Conservation (phyloP, 2,329 filamentous ascomycete genomes). For the Pestalotiopsis sp. region DNA sequence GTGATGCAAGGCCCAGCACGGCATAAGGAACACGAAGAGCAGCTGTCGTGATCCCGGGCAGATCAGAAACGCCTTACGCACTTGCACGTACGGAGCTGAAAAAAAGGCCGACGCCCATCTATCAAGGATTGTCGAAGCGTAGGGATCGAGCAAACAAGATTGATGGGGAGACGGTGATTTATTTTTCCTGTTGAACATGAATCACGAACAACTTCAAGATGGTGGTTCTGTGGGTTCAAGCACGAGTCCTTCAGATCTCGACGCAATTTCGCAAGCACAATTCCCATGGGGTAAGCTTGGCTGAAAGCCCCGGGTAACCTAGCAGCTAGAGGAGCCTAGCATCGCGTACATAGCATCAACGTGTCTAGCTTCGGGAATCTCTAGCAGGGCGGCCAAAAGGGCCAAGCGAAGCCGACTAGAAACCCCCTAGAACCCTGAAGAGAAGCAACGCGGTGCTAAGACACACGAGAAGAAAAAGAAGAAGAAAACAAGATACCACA, state of each 20-base stretch:
- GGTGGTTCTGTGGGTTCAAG: slow-evolving; percentile 8
- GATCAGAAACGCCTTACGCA: slow-evolving; percentile 9
- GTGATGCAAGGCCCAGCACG: neutral
- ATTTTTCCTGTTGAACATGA: neutral
- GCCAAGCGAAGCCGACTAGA: slow-evolving; percentile 2
- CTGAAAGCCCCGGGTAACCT: neutral
- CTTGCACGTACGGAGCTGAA: neutral
- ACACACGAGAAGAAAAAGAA: neutral
- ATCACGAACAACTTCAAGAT: neutral
- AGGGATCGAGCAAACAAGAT: slow-evolving; percentile 1
- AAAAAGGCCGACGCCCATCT: no score
- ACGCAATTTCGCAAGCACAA: slow-evolving; percentile 9
- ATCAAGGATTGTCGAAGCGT: neutral
- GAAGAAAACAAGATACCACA: neutral
- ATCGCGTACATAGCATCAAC: neutral
- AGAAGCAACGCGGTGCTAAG: neutral
- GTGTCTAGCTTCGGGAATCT: slow-evolving; percentile 5
- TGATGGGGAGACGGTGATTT: neutral
- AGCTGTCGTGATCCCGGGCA: neutral
- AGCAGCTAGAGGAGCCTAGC: neutral
- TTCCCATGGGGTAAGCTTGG: neutral
- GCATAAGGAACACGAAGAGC: neutral
- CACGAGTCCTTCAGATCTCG: slow-evolving; percentile 2
- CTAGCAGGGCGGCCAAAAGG: neutral
- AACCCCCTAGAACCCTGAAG: slow-evolving; percentile 5